Conservation (phyloP, 331 rosid species). For the Phaseolus coccineus region DNA sequence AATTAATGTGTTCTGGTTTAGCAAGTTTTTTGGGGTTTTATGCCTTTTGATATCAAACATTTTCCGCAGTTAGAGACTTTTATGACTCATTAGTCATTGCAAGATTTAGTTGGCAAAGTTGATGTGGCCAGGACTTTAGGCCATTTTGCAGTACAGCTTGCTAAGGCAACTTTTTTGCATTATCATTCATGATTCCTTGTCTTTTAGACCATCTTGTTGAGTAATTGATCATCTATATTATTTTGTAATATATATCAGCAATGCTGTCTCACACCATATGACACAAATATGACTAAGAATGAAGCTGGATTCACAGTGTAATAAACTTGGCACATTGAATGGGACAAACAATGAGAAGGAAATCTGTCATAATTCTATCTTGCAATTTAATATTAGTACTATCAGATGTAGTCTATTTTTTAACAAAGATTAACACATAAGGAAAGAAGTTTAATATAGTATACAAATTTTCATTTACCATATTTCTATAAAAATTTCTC, state of each 20-base stretch:
- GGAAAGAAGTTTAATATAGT: too few species aligned
- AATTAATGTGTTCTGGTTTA: constrained; percentile 8
- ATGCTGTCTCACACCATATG: constrained; percentile 7
- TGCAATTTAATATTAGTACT: too few species aligned
- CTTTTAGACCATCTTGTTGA: not conserved
- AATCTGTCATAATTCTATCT: too few species aligned
- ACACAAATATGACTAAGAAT: not conserved
- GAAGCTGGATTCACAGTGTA: not conserved
- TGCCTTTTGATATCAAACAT: constrained; percentile 12
- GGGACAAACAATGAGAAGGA: not conserved
- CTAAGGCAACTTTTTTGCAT: constrained; percentile 22
- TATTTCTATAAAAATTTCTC: too few species aligned
- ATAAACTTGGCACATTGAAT: not conserved
- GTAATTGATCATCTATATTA: not conserved
- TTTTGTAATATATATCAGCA: constrained; percentile 1
- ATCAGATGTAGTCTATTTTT: too few species aligned
- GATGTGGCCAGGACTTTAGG: constrained; percentile 15
- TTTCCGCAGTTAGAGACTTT: not conserved
- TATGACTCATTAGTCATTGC: not conserved
- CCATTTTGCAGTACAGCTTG: constrained; percentile 34
- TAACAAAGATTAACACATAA: too few species aligned
- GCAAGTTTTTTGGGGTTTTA: constrained; percentile 16
- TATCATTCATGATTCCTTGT: constrained; percentile 6
- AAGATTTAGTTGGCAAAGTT: constrained; percentile 17
- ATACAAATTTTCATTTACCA: too few species aligned